Evolutionary conservation across 306 rosid species (phyloP).

Genomic region (Cucurbita ficifolia): DNA sequence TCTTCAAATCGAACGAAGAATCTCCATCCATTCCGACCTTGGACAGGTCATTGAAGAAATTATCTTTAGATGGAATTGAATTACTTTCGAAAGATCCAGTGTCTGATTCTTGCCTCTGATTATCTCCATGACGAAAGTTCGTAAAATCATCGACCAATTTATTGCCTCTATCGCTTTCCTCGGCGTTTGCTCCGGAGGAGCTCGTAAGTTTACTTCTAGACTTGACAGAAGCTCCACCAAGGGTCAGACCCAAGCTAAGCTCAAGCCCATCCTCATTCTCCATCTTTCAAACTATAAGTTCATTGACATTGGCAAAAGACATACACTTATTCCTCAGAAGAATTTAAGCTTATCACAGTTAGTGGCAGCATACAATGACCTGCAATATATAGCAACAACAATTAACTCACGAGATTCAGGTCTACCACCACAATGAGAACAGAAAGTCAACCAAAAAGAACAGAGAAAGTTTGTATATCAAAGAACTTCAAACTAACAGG

Average conservation of each 20-base stretch:
- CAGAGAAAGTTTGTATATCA: neutral
- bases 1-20: conserved; percentile 45
- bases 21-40: conserved; percentile 41
- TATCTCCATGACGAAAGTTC: conserved; percentile 46
- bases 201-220: conserved; percentile 59
- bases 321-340: neutral
- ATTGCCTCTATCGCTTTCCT: conserved; percentile 59
- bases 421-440: neutral
- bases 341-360: neutral
- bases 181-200: conserved; percentile 39
- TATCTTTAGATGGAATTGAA: conserved; percentile 53
- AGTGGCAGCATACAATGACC: neutral
- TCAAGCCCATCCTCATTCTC: conserved; percentile 91
- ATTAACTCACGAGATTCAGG: neutral
- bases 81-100: conserved; percentile 36
- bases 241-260: conserved; percentile 89
- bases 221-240: conserved; percentile 65
- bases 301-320: neutral
- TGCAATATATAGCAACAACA: neutral
- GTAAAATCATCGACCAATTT: conserved; percentile 68
- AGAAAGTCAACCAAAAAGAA: neutral
- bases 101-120: conserved; percentile 53
- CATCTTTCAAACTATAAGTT: conserved; percentile 22
- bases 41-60: conserved; percentile 76
- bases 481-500: neutral